Percentiles rank a stretch among this genome's conserved stretches.
These are phyloP conservation scores for Lepidium aucheri DNA, from an alignment of 345 rosid species.

Conservation along the genomic window DNA sequence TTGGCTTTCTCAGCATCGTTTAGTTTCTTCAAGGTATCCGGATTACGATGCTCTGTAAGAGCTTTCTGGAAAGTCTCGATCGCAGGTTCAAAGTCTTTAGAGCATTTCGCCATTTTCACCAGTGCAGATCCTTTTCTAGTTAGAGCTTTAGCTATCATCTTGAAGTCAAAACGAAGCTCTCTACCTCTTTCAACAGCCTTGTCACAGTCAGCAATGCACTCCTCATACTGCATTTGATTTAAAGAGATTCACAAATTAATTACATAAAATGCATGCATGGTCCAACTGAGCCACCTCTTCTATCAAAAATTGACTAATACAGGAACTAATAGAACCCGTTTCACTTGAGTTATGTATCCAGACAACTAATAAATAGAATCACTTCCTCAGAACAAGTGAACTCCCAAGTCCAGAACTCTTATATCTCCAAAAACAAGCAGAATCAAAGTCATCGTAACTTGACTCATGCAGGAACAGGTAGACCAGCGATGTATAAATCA, in stretches of 20 bases:
- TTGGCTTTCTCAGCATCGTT: constrained; percentile 90
- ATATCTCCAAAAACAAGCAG: too few species aligned
- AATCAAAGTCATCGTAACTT: neutral
- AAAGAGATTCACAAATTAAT: neutral
- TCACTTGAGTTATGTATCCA: too few species aligned
- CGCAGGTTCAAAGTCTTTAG: constrained; percentile 71
- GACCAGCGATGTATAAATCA: neutral
- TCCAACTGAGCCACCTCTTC: neutral
- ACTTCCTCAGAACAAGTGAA: too few species aligned
- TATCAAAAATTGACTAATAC: neutral
- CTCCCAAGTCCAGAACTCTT: too few species aligned
- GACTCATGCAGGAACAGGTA: neutral
- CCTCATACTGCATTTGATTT: constrained; percentile 44
- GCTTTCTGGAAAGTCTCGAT: constrained; percentile 97
- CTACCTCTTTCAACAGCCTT: constrained; percentile 98
- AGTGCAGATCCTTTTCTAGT: constrained; percentile 91
- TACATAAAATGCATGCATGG: neutral
- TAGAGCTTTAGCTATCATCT: constrained; percentile 92
- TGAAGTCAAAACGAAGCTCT: constrained; percentile 88
- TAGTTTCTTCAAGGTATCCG: constrained; percentile 86
- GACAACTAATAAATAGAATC: too few species aligned
- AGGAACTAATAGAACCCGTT: neutral
- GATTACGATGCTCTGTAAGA: constrained; percentile 94
- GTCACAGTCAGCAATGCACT: constrained; percentile 85
- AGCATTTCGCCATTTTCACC: constrained; percentile 64